Evolutionary conservation across 768 basidiomycete species (phyloP).

Genomic region (Tricholomella constricta): DNA sequence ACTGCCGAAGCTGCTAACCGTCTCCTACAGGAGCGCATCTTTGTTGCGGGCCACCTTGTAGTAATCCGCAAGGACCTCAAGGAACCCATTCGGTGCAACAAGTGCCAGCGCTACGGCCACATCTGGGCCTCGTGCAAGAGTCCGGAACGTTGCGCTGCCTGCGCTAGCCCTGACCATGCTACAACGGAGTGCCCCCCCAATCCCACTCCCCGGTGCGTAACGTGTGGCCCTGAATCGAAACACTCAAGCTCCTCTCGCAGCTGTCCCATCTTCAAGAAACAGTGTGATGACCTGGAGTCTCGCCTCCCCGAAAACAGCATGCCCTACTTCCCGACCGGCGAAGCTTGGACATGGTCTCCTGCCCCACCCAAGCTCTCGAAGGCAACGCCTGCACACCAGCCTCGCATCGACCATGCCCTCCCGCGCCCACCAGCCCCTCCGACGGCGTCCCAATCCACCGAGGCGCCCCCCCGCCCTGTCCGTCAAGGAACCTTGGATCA

Average conservation of each 20-base stretch:
- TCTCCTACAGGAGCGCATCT: background rate
- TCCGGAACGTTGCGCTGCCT: background rate
- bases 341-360: background rate
- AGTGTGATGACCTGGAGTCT: background rate
- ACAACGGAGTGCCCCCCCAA: background rate
- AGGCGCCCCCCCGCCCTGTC: background rate
- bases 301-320: constrained; percentile 7
- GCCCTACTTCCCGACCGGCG: constrained; percentile 9
- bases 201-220: no score
- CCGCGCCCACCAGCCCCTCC: background rate
- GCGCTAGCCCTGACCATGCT: background rate
- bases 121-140: background rate
- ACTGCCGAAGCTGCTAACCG: background rate
- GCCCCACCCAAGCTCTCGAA: background rate
- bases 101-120: constrained; percentile 2
- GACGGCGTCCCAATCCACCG: background rate
- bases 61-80: constrained; percentile 4
- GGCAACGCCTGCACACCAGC: background rate
- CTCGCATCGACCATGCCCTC: background rate
- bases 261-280: constrained; percentile 1
- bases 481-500: background rate
- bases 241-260: background rate
- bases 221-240: constrained; percentile 4
- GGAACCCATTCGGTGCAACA: constrained; percentile 5
- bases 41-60: background rate